Conservation (phyloP, 805 yeast species). For the Vanderwaltozyma polyspora region DNA sequence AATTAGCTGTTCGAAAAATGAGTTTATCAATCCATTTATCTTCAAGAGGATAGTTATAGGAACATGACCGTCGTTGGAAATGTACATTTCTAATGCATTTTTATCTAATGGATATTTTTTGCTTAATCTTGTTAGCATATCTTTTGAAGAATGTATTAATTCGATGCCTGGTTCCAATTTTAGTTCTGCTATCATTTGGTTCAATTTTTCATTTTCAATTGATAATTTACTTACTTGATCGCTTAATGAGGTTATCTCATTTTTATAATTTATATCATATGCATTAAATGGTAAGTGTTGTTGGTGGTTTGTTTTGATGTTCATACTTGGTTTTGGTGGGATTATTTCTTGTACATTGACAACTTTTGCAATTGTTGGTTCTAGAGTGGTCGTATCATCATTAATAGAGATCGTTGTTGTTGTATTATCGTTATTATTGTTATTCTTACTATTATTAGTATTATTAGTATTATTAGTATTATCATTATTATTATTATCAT, state of each 20-base stretch:
- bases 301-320: no score
- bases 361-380: neutral
- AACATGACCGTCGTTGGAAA: constrained; percentile 12
- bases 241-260: constrained; percentile 27
- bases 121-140: neutral
- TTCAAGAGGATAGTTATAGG: constrained; percentile 2
- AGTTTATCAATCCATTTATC: constrained; percentile 6
- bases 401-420: neutral
- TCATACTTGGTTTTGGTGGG: neutral
- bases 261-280: constrained; percentile 9
- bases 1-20: constrained; percentile 6
- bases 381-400: neutral
- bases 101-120: constrained; percentile 2
- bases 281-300: no score
- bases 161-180: constrained; percentile 18
- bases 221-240: constrained; percentile 21
- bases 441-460: no score
- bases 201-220: constrained; percentile 27
- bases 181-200: constrained; percentile 34
- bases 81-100: constrained; percentile 5
- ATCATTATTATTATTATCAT: neutral
- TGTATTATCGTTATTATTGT: neutral
- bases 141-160: neutral
- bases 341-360: neutral
- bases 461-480: neutral